A percentile compares a stretch with the other conserved stretches of the same genome.
Conservation (phyloP, 306 rosid species). For the Luffa aegyptiaca region DNA sequence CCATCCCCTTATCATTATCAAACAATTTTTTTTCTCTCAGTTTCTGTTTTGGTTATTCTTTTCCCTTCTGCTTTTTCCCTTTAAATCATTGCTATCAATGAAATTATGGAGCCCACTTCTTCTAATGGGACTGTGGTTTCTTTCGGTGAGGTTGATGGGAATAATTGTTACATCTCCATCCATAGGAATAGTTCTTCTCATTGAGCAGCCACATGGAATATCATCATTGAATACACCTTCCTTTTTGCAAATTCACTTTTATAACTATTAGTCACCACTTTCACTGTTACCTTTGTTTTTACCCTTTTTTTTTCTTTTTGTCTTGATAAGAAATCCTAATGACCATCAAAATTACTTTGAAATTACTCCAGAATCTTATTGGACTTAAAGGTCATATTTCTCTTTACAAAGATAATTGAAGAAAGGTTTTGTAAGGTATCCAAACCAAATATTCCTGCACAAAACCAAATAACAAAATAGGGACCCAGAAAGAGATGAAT, state of each 20-base stretch:
- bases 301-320: background rate
- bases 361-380: background rate
- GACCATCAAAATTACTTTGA: background rate
- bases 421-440: no score
- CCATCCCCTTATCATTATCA: background rate
- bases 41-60: background rate
- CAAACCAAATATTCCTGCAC: no score
- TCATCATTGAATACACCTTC: conserved; percentile 2
- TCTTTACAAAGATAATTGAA: background rate
- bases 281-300: background rate
- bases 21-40: background rate
- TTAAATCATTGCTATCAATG: background rate
- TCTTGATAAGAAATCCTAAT: background rate
- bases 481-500: no score
- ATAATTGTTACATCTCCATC: background rate
- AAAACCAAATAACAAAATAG: no score
- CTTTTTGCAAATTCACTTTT: background rate
- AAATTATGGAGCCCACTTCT: conserved; percentile 7
- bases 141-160: conserved; percentile 17
- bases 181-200: background rate
- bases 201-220: conserved; percentile 5
- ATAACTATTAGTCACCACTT: background rate
- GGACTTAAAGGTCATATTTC: background rate
- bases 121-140: background rate
- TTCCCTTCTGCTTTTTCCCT: background rate